Conservation (phyloP, 495 filamentous ascomycete genomes). For the Tuber borchii region DNA sequence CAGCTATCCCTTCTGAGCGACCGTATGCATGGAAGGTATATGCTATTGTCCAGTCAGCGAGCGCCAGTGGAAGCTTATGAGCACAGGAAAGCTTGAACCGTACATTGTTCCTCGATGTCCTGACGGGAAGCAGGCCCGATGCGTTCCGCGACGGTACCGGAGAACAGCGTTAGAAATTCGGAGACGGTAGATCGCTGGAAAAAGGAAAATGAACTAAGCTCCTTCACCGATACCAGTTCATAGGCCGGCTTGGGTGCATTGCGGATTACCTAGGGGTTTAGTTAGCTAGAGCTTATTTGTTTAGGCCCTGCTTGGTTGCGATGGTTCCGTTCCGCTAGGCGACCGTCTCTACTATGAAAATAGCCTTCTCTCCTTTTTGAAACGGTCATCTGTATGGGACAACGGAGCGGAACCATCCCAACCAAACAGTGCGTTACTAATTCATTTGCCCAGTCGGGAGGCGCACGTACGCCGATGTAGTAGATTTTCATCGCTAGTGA, state of each 20-base stretch:
- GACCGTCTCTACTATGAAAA: no score
- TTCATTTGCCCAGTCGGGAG: conserved; percentile 6
- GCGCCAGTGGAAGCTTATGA: background rate
- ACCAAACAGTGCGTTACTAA: background rate
- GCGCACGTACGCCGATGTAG: conserved; percentile 73
- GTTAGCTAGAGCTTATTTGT: conserved; percentile 4
- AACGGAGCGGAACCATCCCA: no score
- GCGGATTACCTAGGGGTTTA: conserved; percentile 61
- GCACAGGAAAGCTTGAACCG: conserved; percentile 16
- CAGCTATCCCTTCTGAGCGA: conserved; percentile 77
- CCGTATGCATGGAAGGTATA: conserved; percentile 87
- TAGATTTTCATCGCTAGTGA: conserved; percentile 68
- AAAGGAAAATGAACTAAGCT: conserved; percentile 71
- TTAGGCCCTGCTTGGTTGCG: no score
- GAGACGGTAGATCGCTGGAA: conserved; percentile 66
- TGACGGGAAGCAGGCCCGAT: conserved; percentile 82
- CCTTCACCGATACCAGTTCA: conserved; percentile 72
- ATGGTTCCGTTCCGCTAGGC: no score
- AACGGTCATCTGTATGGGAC: no score
- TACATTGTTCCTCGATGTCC: conserved; percentile 82
- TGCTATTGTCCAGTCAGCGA: conserved; percentile 44
- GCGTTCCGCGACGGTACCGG: conserved; percentile 68
- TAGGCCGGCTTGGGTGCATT: conserved; percentile 71
- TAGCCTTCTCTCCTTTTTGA: no score
- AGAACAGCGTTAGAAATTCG: conserved; percentile 65